Conservation (phyloP, 805 yeast genomes). For the Teunomyces barrocoloradensis region DNA sequence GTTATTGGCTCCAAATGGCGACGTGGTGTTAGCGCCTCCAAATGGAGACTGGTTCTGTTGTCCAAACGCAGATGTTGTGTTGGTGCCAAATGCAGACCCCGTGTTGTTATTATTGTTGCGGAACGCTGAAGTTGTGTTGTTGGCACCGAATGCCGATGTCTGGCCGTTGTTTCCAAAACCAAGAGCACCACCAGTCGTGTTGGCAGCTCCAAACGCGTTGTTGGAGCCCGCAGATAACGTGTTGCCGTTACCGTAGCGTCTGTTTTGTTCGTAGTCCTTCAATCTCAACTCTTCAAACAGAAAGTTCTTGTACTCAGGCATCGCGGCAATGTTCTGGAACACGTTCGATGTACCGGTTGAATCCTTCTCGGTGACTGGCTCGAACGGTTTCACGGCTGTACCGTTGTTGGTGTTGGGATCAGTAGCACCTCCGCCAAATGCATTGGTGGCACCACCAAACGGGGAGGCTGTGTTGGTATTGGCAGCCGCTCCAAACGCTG, state of each 20-base stretch:
- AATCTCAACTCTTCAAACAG: slow-evolving; percentile 86
- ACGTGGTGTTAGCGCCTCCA: slow-evolving; percentile 19
- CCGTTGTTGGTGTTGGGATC: slow-evolving; percentile 53
- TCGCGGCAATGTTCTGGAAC: slow-evolving; percentile 74
- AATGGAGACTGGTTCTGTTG: slow-evolving; percentile 14
- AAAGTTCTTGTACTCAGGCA: slow-evolving; percentile 85
- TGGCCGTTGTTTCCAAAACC: slow-evolving; percentile 27
- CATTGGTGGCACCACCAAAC: slow-evolving; percentile 28
- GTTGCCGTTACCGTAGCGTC: slow-evolving; percentile 53
- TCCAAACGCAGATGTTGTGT: slow-evolving; percentile 24
- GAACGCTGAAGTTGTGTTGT: slow-evolving; percentile 19
- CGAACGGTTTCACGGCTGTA: slow-evolving; percentile 68
- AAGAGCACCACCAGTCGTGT: slow-evolving; percentile 8
- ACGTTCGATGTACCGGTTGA: slow-evolving; percentile 50
- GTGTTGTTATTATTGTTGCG: slow-evolving; percentile 13
- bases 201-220: slow-evolving; percentile 27
- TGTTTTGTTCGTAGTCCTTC: slow-evolving; percentile 79
- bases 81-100: slow-evolving; percentile 15
- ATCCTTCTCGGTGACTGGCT: slow-evolving; percentile 72
- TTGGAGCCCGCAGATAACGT: slow-evolving; percentile 10
- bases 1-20: slow-evolving; percentile 26
- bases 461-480: slow-evolving; percentile 20
- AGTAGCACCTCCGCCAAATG: slow-evolving; percentile 23
- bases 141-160: slow-evolving; percentile 17
- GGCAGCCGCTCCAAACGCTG: slow-evolving; percentile 13